phyloP scores from a whole-genome alignment of 805 yeast species.

The Metschnikowia santaceciliae region DNA sequence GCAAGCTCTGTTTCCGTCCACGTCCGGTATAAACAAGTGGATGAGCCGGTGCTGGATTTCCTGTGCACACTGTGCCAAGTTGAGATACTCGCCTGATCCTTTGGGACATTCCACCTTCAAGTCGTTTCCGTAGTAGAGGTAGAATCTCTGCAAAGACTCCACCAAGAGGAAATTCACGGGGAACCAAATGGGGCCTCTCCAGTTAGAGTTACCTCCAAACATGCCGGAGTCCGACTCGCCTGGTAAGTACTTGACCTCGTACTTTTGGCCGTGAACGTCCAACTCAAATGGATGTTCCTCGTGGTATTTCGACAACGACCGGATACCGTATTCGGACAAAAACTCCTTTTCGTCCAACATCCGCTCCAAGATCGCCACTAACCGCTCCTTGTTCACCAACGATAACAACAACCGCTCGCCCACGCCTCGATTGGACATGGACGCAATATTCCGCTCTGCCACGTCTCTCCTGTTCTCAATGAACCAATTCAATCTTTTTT shows the following conservation, averaged over 20 bases:
- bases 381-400: conserved; percentile 74
- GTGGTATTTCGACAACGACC: conserved; percentile 85
- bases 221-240: conserved; percentile 90
- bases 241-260: conserved; percentile 69
- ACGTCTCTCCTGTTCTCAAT: conserved; percentile 63
- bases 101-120: conserved; percentile 85
- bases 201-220: conserved; percentile 95
- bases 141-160: conserved; percentile 83
- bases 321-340: conserved; percentile 76
- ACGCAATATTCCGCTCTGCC: conserved; percentile 80
- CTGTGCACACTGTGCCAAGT: conserved; percentile 87
- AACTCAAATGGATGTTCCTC: conserved; percentile 78
- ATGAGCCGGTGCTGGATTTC: conserved; percentile 83
- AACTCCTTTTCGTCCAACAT: conserved; percentile 87
- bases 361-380: conserved; percentile 66
- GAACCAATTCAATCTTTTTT: conserved; percentile 81
- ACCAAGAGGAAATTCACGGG: conserved; percentile 83
- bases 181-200: conserved; percentile 98
- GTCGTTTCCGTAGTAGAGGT: conserved; percentile 80
- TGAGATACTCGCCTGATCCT: conserved; percentile 71
- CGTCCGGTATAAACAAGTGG: conserved; percentile 67
- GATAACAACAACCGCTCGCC: conserved; percentile 80
- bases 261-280: conserved; percentile 74
- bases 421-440: conserved; percentile 74
- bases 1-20: conserved; percentile 66